A percentile compares a stretch with the other conserved stretches of the same genome.
phyloP scores from a whole-genome alignment of 805 yeast species.

The Myxozyma melibiosi region DNA sequence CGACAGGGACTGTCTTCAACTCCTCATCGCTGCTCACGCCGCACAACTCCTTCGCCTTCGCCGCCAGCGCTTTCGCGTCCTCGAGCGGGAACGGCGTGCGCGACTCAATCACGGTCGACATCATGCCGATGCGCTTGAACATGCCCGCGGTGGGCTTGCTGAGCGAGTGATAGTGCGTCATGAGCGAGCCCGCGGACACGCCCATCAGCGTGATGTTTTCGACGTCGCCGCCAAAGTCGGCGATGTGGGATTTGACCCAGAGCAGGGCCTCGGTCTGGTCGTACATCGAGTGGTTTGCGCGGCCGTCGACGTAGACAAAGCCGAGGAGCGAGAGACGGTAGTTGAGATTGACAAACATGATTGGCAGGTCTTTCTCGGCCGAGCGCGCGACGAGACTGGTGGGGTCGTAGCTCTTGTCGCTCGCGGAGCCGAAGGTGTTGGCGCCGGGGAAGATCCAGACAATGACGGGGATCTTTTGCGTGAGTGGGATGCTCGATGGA shows the following conservation, averaged over 20 bases:
- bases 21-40: slow-evolving; percentile 32
- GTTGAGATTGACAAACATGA: slow-evolving; percentile 45
- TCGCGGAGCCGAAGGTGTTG: slow-evolving; percentile 23
- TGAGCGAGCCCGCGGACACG: slow-evolving; percentile 52
- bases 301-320: slow-evolving; percentile 45
- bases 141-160: slow-evolving; percentile 26
- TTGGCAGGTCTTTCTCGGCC: slow-evolving; percentile 34
- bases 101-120: slow-evolving; percentile 39
- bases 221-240: slow-evolving; percentile 52
- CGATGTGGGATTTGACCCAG: slow-evolving; percentile 51
- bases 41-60: slow-evolving; percentile 20
- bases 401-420: slow-evolving; percentile 36
- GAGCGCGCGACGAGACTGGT: slow-evolving; percentile 36
- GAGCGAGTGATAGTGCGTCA: slow-evolving; percentile 46
- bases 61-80: slow-evolving; percentile 33
- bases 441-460: slow-evolving; percentile 34
- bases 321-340: slow-evolving; percentile 47
- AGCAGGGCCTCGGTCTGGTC: slow-evolving; percentile 52
- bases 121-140: slow-evolving; percentile 36
- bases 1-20: slow-evolving; percentile 33
- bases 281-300: slow-evolving; percentile 49
- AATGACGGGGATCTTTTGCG: slow-evolving; percentile 20
- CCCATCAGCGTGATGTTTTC: slow-evolving; percentile 50
- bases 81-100: slow-evolving; percentile 32
- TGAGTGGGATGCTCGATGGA: slow-evolving; percentile 24